phyloP scores from a whole-genome alignment of 2,329 filamentous ascomycete genomes.

The Fusarium buharicum region DNA sequence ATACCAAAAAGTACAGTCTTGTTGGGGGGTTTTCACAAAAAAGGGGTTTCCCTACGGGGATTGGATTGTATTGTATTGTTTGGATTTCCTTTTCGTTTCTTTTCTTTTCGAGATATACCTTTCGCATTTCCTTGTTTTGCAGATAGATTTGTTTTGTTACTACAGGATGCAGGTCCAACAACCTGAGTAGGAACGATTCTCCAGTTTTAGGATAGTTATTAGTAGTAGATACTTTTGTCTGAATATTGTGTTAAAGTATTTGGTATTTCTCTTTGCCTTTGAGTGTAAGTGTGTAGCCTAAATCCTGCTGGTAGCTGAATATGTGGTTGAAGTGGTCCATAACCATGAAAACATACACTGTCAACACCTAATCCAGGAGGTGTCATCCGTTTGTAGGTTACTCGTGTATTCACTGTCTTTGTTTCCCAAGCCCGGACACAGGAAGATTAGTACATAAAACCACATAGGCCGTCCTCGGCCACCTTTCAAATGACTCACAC shows the following conservation, averaged over 20 bases:
- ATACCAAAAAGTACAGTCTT: conserved; percentile 43
- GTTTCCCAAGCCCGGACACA: too few species aligned
- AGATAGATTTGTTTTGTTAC: conserved; percentile 43
- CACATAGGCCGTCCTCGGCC: too few species aligned
- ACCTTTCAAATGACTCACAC: too few species aligned
- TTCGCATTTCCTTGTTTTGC: conserved; percentile 19
- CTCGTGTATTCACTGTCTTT: too few species aligned
- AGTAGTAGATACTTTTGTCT: conserved; percentile 24
- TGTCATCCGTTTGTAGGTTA: not conserved
- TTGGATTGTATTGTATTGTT: conserved; percentile 24
- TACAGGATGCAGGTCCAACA: conserved; percentile 40
- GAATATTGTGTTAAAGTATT: conserved; percentile 6
- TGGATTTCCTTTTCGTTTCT: not conserved
- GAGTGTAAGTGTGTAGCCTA: not conserved
- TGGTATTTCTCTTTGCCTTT: not conserved
- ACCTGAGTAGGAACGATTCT: conserved; percentile 40
- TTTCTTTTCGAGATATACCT: not conserved
- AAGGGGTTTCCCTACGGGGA: conserved; percentile 13
- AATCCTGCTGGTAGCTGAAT: not conserved
- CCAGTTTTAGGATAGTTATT: conserved; percentile 39
- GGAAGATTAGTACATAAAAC: too few species aligned
- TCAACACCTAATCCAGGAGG: not conserved
- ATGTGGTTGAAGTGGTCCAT: too few species aligned
- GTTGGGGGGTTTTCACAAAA: conserved; percentile 33
- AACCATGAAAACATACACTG: too few species aligned